These are phyloP conservation scores for Amanita rimosa DNA, from an alignment of 768 basidiomycete species.

Conservation along the genomic window DNA sequence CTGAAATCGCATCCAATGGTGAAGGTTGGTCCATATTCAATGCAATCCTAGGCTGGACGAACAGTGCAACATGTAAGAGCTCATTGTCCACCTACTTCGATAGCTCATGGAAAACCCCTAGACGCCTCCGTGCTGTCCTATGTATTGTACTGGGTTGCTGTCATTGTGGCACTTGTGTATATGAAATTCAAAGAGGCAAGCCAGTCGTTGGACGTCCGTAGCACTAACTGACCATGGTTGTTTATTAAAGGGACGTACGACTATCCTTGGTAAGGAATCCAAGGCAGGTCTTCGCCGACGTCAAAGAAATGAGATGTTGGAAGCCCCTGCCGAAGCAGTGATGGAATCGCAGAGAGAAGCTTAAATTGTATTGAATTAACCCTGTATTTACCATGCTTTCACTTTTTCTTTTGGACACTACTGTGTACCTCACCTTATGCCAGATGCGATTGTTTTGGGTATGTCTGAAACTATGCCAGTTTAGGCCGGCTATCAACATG, in stretches of 20 bases:
- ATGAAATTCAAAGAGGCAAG: slow-evolving; percentile 55
- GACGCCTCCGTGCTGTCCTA: slow-evolving; percentile 80
- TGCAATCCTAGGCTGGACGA: slow-evolving; percentile 83
- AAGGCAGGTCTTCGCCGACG: slow-evolving; percentile 29
- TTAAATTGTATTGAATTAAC: neutral
- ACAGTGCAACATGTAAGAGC: slow-evolving; percentile 56
- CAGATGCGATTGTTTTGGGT: too few species aligned
- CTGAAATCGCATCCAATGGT: slow-evolving; percentile 36
- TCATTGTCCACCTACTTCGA: neutral
- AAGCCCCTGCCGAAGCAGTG: neutral
- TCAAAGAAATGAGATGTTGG: neutral
- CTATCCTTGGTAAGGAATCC: slow-evolving; percentile 44
- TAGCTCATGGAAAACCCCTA: slow-evolving; percentile 11
- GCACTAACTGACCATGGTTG: neutral
- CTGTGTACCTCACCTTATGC: too few species aligned
- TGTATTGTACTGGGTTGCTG: slow-evolving; percentile 86
- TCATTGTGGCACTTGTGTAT: slow-evolving; percentile 52
- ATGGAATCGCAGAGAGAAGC: neutral
- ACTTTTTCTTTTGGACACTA: too few species aligned
- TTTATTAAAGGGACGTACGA: slow-evolving; percentile 59
- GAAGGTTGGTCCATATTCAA: slow-evolving; percentile 76
- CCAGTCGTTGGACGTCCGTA: neutral
- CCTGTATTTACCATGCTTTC: too few species aligned
- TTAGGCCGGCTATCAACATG: too few species aligned
- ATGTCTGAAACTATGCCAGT: too few species aligned